Base-by-base conservation (phyloP, 139 green algal genomes). In the Volvox africanus region DNA sequence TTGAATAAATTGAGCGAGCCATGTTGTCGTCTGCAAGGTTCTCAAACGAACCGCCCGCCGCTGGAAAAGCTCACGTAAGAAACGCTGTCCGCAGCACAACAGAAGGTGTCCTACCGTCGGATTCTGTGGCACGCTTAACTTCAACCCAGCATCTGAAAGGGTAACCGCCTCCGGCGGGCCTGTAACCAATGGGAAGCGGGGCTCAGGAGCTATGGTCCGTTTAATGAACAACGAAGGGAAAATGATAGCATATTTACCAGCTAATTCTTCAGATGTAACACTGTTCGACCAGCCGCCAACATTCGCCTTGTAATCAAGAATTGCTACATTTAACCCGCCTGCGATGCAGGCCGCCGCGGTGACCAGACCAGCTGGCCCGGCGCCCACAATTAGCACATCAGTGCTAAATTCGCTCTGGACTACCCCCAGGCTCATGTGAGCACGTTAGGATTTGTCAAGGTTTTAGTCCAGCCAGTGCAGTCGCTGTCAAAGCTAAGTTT, bases 311-410 rank as follows among this genome's bases (percentile, higher is more conserved):
- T 82, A 6, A 35, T 82, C 77, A 0, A 82, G 77, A 18, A 82
- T 12, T 28, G 16, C 65, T 30, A 73, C 65, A 24, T 73, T 24
- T 24, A 18, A n/a, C 21, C 21, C 20, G 32, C 17, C 21, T 82
- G 77, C 77, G 2, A 32, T 22, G 33, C 77, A 33, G 0, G 37
- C 79, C 9, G 37, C 79, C 22, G 79, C 79, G 9, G 79, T 20
- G 24, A 67, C 44, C 21, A 85, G 16, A 16, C 79, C 79, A 16
- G 79, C 79, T 35, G 20, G 37, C 20, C 79, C 79, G 5, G 79
- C 79, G 0, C 79, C 79, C 24, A 85, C 79, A 37, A 85, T 69
- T 28, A 85, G 79, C 21, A 85, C 79, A 19, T 85, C 76, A 13
- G 71, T 79, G 71, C 71, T 79, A 36, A 79, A 20, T 18, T 79